Percentiles rank a stretch among this genome's conserved stretches.
Evolutionary conservation across 768 basidiomycete species (phyloP).

Genomic region (Asterophora parasitica): DNA sequence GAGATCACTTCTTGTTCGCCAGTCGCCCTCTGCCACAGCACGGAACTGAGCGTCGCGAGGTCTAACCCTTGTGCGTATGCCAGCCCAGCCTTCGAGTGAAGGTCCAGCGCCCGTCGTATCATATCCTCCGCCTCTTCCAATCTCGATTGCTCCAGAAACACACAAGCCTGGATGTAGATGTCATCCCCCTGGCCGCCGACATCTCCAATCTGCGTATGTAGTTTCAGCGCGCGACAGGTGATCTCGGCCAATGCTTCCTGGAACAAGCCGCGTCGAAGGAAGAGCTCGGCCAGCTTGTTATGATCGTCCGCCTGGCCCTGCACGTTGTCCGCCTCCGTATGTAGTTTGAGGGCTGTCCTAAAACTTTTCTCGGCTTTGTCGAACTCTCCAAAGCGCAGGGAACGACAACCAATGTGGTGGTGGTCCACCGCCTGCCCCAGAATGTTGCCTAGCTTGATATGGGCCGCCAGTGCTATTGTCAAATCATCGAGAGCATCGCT

Average conservation of each 20-base stretch:
- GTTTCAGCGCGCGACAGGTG: slow-evolving; percentile 10
- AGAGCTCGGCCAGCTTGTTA: slow-evolving; percentile 14
- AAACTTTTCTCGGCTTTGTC: slow-evolving; percentile 14
- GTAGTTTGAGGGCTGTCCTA: slow-evolving; percentile 8
- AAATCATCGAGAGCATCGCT: not conserved
- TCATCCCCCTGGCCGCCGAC: slow-evolving; percentile 22
- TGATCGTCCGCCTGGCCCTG: slow-evolving; percentile 20
- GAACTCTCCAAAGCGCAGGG: slow-evolving; percentile 8
- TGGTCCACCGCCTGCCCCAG: slow-evolving; percentile 19
- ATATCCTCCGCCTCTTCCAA: slow-evolving; percentile 18
- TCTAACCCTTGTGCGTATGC: slow-evolving; percentile 15
- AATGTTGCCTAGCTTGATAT: slow-evolving; percentile 4
- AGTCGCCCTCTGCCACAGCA: slow-evolving; percentile 16
- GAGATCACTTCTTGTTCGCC: slow-evolving; percentile 1
- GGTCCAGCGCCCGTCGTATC: slow-evolving; percentile 16
- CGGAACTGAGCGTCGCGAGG: slow-evolving; percentile 18
- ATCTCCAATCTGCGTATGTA: slow-evolving; percentile 20
- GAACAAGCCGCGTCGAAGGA: slow-evolving; percentile 9
- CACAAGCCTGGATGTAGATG: slow-evolving; percentile 21
- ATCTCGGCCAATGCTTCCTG: slow-evolving; percentile 14
- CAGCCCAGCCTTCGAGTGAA: slow-evolving; percentile 14
- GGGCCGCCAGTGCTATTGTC: slow-evolving; percentile 2
- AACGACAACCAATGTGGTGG: slow-evolving; percentile 13
- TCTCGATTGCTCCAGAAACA: slow-evolving; percentile 19
- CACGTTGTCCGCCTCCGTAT: slow-evolving; percentile 12